A percentile compares a stretch with the other conserved stretches of the same genome.
phyloP scores from a whole-genome alignment of 371 early-diverging fungal species.

The Catenaria anguillulae region DNA sequence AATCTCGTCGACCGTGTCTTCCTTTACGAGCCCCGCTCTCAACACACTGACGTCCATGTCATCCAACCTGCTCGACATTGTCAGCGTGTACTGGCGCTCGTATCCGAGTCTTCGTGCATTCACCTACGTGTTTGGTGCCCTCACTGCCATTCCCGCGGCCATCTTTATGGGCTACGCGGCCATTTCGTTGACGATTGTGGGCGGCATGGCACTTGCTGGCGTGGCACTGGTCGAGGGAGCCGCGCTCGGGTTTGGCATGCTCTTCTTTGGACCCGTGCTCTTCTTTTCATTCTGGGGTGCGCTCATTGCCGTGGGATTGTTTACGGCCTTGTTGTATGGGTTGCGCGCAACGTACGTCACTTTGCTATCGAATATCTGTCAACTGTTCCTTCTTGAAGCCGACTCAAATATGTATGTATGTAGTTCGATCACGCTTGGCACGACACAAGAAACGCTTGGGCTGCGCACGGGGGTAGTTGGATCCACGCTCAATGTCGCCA shows the following conservation, averaged over 20 bases:
- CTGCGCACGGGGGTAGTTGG: neutral
- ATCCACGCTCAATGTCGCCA: neutral
- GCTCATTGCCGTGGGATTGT: neutral
- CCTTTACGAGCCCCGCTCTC: no score
- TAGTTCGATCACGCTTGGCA: neutral
- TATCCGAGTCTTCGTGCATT: neutral
- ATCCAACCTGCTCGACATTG: neutral
- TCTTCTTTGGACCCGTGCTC: neutral
- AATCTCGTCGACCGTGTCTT: no score
- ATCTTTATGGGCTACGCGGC: neutral
- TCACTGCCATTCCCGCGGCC: neutral
- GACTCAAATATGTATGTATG: no score
- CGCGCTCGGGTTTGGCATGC: neutral
- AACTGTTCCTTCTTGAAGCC: no score
- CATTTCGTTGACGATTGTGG: neutral
- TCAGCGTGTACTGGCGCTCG: neutral
- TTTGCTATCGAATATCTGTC: no score
- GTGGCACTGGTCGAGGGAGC: neutral
- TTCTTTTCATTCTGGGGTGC: neutral
- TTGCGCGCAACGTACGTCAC: neutral
- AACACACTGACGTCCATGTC: neutral
- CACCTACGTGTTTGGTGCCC: conserved; percentile 2
- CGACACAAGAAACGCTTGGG: neutral
- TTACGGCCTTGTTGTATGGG: neutral
- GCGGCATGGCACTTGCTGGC: neutral